phyloP scores from a whole-genome alignment of 2,329 filamentous ascomycete genomes.

The Neonectria magnoliae region DNA sequence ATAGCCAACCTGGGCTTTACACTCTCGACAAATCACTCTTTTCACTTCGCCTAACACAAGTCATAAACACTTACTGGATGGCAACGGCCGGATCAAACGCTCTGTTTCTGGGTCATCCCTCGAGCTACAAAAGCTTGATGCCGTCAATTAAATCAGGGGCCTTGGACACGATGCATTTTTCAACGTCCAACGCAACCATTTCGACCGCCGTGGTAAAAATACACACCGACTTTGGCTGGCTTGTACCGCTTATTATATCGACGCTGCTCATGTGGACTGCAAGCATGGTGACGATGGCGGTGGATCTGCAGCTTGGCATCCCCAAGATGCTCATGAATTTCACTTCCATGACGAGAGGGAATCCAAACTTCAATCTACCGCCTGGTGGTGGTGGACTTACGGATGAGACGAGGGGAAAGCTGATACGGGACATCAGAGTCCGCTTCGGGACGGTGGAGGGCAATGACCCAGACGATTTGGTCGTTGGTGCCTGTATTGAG shows the following conservation, averaged over 20 bases:
- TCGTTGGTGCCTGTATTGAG: slow-evolving; percentile 1
- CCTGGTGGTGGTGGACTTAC: slow-evolving; percentile 1
- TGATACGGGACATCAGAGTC: neutral
- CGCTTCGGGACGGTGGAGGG: slow-evolving; percentile 3
- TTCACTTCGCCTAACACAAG: slow-evolving; percentile 1
- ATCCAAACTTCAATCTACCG: slow-evolving; percentile 2
- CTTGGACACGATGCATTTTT: neutral
- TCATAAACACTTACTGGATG: slow-evolving; percentile 11
- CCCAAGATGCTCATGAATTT: slow-evolving; percentile 23
- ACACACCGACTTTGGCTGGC: slow-evolving; percentile 7
- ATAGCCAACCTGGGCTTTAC: neutral
- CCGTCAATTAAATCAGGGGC: neutral
- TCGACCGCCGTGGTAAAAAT: neutral
- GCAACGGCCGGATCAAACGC: neutral
- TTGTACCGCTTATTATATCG: slow-evolving; percentile 7
- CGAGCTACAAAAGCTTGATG: neutral
- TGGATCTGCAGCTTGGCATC: slow-evolving; percentile 12
- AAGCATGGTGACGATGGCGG: slow-evolving; percentile 7
- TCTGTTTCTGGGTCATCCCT: slow-evolving; percentile 8
- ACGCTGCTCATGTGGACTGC: slow-evolving; percentile 7
- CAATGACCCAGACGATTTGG: neutral
- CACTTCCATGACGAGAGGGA: slow-evolving; percentile 14
- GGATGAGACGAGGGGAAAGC: slow-evolving; percentile 2
- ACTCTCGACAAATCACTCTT: neutral
- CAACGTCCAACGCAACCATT: slow-evolving; percentile 1